Percentiles rank a stretch among this genome's conserved stretches.
Evolutionary conservation across 2,329 filamentous ascomycete species (phyloP).

Genomic region (Ambrosiella xylebori): DNA sequence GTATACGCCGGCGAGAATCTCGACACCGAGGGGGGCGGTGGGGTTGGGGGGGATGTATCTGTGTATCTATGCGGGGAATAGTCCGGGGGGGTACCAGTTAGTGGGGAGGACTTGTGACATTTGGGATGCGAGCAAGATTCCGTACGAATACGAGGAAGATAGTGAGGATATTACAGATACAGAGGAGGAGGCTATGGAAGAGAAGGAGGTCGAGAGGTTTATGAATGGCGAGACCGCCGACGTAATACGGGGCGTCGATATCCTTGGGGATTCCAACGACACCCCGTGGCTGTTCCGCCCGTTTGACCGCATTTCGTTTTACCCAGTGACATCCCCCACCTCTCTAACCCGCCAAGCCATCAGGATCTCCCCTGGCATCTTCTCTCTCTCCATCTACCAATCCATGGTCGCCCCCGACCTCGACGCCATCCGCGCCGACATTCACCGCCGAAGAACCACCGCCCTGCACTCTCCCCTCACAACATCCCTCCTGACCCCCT

Average conservation of each 20-base stretch:
- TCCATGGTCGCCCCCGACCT: neutral
- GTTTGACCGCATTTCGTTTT: constrained; percentile 22
- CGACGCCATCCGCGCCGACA: neutral
- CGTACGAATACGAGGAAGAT: neutral
- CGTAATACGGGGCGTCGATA: neutral
- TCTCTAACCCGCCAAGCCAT: neutral
- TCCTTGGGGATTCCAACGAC: neutral
- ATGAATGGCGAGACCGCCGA: neutral
- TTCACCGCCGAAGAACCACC: neutral
- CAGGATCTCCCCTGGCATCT: neutral
- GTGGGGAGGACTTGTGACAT: constrained; percentile 21
- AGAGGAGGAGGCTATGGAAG: too few species aligned
- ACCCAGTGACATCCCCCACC: constrained; percentile 16
- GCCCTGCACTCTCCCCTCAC: neutral
- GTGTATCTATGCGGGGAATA: constrained; percentile 24
- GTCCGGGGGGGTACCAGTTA: constrained; percentile 23
- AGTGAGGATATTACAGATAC: too few species aligned
- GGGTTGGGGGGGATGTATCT: constrained; percentile 23
- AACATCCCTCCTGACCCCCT: neutral
- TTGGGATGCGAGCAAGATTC: constrained; percentile 17
- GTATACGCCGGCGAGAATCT: constrained; percentile 23
- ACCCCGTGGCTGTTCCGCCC: constrained; percentile 19
- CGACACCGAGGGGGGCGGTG: constrained; percentile 21
- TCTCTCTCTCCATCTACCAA: neutral
- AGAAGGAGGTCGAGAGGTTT: too few species aligned